These are phyloP conservation scores for Solanum aculeatissimum DNA, from an alignment of 305 asterid species.

Conservation along the genomic window DNA sequence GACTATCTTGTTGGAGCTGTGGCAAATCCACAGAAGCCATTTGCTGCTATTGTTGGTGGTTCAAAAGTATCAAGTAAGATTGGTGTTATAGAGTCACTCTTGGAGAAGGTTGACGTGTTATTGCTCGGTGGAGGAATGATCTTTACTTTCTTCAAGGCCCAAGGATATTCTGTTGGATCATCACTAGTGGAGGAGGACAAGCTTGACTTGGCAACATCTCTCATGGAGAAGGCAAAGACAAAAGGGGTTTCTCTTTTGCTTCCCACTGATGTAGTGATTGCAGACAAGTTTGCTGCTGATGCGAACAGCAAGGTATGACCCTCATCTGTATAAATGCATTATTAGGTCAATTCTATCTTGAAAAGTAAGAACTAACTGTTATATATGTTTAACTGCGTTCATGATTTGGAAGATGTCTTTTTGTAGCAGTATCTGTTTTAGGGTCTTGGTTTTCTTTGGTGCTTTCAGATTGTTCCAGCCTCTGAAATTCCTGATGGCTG, in stretches of 20 bases:
- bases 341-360: not conserved
- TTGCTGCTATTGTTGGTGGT: constrained; percentile 96
- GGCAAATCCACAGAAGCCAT: constrained; percentile 73
- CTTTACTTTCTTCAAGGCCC: constrained; percentile 83
- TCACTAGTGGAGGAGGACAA: constrained; percentile 88
- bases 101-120: constrained; percentile 66
- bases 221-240: constrained; percentile 63
- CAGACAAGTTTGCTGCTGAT: constrained; percentile 79
- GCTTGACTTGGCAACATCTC: constrained; percentile 64
- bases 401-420: not conserved
- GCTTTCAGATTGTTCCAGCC: constrained; percentile 55
- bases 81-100: constrained; percentile 70
- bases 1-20: constrained; percentile 92
- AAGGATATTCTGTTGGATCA: constrained; percentile 70
- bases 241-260: constrained; percentile 63
- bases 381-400: not conserved
- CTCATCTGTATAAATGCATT: not conserved
- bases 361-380: not conserved
- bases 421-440: not conserved
- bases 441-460: constrained; percentile 13
- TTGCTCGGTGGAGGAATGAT: constrained; percentile 91
- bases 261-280: constrained; percentile 66
- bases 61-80: constrained; percentile 79
- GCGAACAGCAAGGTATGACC: constrained; percentile 70
- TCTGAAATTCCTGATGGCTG: constrained; percentile 82